Base-by-base conservation (phyloP, 2,329 filamentous ascomycete genomes). In the Sporothrix mexicana region DNA sequence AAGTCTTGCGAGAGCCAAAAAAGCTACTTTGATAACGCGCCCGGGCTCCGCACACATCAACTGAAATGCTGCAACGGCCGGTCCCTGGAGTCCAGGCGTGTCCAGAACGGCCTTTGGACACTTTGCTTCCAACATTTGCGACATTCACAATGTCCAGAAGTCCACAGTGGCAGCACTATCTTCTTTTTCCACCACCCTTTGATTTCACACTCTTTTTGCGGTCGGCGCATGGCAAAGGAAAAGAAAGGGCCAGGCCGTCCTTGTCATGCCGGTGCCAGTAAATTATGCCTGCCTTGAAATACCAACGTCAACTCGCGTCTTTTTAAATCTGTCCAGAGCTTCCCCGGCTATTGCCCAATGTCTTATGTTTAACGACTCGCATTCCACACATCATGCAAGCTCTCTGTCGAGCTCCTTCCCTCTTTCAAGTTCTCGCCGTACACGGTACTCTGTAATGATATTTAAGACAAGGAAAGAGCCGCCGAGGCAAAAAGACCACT, bases 381-480 rank as follows among this genome's bases (percentile, higher is more conserved):
- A 51, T 51, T 51, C 23, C 47, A 67, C 64, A 36, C 41, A 45
- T 67, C 23, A 23, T 66, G 61, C 61, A 66, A 66, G 41, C n/a
- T 66, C 61, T 66, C 13, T 49, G 47, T 17, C 20, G 9, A 25
- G 17, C n/a, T 55, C 51, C 13, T 55, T 47, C 13, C 36, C 25
- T 17, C 41, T 66, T n/a, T 64, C 30, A 13, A 45, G 59, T 17
- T 43, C 36, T 43, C 43, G 30, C 36, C 17, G 20, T 36, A 12
- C 7, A 7, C 51, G 8, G n/a, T 55, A 25, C 51, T 7, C 30
- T 30, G 57, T 64, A 45, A 64, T 64, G n/a, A 45, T 64, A 13
- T 8, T 5, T 13, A n/a, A 20, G 30, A n/a, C 59, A 20, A 45
- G 30, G 30, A 36, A 36, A 36, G 36, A 23, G 59, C 36, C 3